Percentiles rank a stretch among this genome's conserved stretches.
Evolutionary conservation across 805 yeast genomes (phyloP).

Genomic region (Candida montana): DNA sequence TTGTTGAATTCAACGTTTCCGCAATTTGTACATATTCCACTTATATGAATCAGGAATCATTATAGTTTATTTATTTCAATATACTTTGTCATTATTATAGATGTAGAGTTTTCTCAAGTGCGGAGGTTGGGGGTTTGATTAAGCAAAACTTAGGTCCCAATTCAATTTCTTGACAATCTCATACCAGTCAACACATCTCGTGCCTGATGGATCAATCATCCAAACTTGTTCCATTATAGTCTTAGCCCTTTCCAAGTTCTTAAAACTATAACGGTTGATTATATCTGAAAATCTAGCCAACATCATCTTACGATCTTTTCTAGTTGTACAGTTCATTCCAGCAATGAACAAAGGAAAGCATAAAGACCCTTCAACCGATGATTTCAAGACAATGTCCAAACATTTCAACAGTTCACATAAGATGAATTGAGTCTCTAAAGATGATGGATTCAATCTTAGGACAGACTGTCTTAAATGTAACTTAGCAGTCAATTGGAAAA

Average conservation of each 20-base stretch:
- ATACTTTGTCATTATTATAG: not conserved
- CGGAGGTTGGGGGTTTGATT: too few species aligned
- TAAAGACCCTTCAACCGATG: conserved; percentile 64
- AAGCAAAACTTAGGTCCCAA: conserved; percentile 78
- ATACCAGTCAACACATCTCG: conserved; percentile 67
- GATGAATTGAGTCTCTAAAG: conserved; percentile 58
- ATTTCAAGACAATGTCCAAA: conserved; percentile 55
- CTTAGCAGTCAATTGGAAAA: conserved; percentile 63
- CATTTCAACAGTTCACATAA: conserved; percentile 48
- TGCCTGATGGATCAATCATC: conserved; percentile 44
- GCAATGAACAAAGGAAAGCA: conserved; percentile 77
- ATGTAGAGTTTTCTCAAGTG: not conserved
- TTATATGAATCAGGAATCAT: not conserved
- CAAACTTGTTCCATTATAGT: conserved; percentile 36
- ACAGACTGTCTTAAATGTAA: conserved; percentile 66
- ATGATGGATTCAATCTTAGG: conserved; percentile 51
- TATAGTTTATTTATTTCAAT: not conserved
- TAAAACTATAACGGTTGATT: conserved; percentile 60
- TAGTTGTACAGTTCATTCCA: conserved; percentile 59
- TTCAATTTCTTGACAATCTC: conserved; percentile 57
- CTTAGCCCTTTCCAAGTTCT: conserved; percentile 47
- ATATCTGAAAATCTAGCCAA: conserved; percentile 46
- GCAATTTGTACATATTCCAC: too few species aligned
- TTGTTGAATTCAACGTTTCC: too few species aligned
- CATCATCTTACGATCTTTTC: conserved; percentile 49